Conservation (phyloP, 2,329 filamentous ascomycete species). For the Aspergillus jensenii region DNA sequence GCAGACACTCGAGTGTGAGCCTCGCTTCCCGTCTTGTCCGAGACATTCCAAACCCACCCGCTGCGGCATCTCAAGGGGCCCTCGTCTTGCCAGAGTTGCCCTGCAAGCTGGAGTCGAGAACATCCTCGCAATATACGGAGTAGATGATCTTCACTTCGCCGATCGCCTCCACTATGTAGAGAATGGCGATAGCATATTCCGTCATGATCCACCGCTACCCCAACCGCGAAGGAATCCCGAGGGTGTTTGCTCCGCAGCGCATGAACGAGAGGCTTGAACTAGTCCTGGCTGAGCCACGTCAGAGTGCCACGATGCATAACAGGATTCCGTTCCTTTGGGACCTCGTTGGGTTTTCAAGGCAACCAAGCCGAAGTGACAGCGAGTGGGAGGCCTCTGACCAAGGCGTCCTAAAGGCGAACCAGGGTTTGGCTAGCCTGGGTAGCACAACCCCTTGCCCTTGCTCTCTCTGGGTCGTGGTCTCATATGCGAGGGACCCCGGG, state of each 20-base stretch:
- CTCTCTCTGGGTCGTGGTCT: background rate
- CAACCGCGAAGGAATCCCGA: background rate
- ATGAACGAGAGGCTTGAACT: background rate
- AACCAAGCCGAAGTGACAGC: background rate
- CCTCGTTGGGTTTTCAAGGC: background rate
- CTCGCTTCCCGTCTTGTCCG: background rate
- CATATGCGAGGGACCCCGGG: background rate
- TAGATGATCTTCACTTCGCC: too few species aligned
- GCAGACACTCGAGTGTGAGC: background rate
- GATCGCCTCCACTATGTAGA: too few species aligned
- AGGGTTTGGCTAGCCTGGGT: background rate
- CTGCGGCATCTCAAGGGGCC: too few species aligned
- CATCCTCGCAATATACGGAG: too few species aligned
- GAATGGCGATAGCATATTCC: background rate
- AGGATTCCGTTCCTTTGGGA: background rate
- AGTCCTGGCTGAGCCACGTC: background rate
- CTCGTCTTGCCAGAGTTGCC: too few species aligned
- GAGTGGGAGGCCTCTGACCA: background rate
- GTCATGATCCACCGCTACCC: background rate
- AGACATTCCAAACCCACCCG: background rate
- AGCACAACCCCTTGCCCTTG: background rate
- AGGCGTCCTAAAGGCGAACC: background rate
- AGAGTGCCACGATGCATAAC: background rate
- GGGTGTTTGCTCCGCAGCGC: background rate
- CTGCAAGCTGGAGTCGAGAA: too few species aligned